Base-by-base conservation (phyloP, 2,329 filamentous ascomycete genomes). In the Botrytis porri region DNA sequence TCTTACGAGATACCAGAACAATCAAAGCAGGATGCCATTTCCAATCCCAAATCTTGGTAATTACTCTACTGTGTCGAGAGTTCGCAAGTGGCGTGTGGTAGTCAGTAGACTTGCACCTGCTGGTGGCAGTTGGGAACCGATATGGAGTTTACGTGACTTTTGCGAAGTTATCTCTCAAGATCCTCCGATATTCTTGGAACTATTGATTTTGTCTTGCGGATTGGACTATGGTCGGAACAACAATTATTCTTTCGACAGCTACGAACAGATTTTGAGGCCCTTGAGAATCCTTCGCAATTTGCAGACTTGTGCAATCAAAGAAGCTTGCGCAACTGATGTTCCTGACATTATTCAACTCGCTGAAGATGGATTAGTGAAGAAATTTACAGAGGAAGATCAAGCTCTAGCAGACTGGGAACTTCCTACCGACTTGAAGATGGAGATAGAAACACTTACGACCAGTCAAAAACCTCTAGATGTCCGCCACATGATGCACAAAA, bases 1-100 rank as follows among this genome's bases (percentile, higher is more conserved):
- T 51, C 57, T 72, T 32, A 72, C 51, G n/a, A 72, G 70, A 69
- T 66, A 37, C 18, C n/a, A 43, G 4, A 73, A 73, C 20, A 20
- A 25, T n/a, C 20, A 5, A 37, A 35, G 10, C 4, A 18, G 5
- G 12, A 12, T 32, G 14, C 59, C 43, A 16, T 48, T 22, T 10
- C 57, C 32, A n/a, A n/a, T 25, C 25, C 37, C 61, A 29, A 45
- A n/a, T 29, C 35, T 51, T 20, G 43, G 37, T 39, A 43, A 35
- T 35, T 14, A 35, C 25, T 16, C 29, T 4, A 51, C 32, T 18
- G 9, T 69, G 9, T 41, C 16, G 20, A 72, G 57, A 35, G 70
- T 69, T 18, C 29, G 22, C 22, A 54, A 43, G 45, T 72, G 70
- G 70, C 37, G 62, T 14, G 62, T 60, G n/a, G 37, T 72, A 18